These are phyloP conservation scores for Botryotinia globosa DNA, from an alignment of 2,329 filamentous ascomycete genomes.

Conservation along the genomic window DNA sequence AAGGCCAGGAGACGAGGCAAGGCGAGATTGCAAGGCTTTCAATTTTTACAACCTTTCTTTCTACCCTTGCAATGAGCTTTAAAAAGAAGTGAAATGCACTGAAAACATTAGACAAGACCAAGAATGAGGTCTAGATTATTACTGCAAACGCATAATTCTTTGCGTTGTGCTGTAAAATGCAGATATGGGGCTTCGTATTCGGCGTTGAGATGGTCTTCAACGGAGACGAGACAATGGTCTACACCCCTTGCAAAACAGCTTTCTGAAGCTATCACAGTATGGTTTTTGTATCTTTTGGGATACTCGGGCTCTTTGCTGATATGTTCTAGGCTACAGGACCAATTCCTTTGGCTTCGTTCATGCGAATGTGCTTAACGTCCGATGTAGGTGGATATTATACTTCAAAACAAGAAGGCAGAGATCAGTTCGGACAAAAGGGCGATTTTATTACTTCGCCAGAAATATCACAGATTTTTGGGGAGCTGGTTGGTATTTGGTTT, in stretches of 20 bases:
- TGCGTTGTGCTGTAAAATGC: slow-evolving; percentile 28
- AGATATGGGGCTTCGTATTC: slow-evolving; percentile 26
- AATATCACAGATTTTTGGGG: slow-evolving; percentile 95
- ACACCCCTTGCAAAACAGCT: slow-evolving; percentile 88
- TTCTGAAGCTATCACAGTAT: slow-evolving; percentile 80
- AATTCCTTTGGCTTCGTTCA: slow-evolving; percentile 87
- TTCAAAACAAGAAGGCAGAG: slow-evolving; percentile 62
- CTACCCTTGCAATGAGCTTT: slow-evolving; percentile 10
- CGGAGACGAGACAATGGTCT: slow-evolving; percentile 63
- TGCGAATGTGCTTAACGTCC: slow-evolving; percentile 96
- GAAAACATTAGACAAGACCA: slow-evolving; percentile 21
- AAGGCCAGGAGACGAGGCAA: slow-evolving; percentile 11
- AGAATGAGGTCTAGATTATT: slow-evolving; percentile 36
- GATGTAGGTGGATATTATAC: slow-evolving; percentile 94
- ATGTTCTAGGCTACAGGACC: slow-evolving; percentile 74
- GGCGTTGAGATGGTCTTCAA: slow-evolving; percentile 35
- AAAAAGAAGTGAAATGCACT: slow-evolving; percentile 20
- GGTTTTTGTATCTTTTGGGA: slow-evolving; percentile 21
- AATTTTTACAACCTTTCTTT: slow-evolving; percentile 19
- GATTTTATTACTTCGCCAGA: slow-evolving; percentile 98
- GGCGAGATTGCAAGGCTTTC: slow-evolving; percentile 16
- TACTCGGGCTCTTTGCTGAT: slow-evolving; percentile 26
- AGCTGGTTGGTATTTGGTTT: slow-evolving; percentile 91
- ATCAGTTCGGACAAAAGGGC: slow-evolving; percentile 89
- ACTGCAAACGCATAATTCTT: slow-evolving; percentile 29